phyloP scores from a whole-genome alignment of 2,329 filamentous ascomycete genomes.

The Fusarium goolgardi region DNA sequence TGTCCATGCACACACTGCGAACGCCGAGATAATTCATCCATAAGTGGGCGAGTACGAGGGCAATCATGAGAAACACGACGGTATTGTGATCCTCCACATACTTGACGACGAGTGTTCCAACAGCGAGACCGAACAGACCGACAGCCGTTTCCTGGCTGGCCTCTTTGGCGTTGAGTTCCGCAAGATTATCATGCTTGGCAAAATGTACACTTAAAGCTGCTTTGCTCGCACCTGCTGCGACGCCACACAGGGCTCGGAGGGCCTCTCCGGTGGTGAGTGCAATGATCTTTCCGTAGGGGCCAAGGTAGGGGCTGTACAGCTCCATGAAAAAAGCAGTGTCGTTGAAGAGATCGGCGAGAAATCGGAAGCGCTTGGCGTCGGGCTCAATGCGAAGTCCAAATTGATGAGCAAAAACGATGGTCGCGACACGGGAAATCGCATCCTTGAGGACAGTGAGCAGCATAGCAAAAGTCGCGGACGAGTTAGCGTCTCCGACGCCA shows the following conservation, averaged over 20 bases:
- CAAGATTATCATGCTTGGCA: slow-evolving; percentile 85
- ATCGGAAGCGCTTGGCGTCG: slow-evolving; percentile 90
- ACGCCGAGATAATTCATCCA: slow-evolving; percentile 90
- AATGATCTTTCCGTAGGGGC: slow-evolving; percentile 61
- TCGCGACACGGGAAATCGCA: slow-evolving; percentile 82
- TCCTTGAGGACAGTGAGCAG: slow-evolving; percentile 87
- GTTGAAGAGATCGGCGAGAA: slow-evolving; percentile 89
- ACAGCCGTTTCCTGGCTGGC: slow-evolving; percentile 96
- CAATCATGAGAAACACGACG: slow-evolving; percentile 79
- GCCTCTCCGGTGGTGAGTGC: slow-evolving; percentile 64
- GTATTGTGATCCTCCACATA: slow-evolving; percentile 75
- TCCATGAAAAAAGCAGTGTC: slow-evolving; percentile 89
- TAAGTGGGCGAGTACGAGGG: slow-evolving; percentile 80
- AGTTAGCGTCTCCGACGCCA: slow-evolving; percentile 84
- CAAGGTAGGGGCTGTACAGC: slow-evolving; percentile 79
- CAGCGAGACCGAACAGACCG: slow-evolving; percentile 86
- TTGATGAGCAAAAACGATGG: slow-evolving; percentile 85
- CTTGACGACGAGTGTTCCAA: slow-evolving; percentile 83
- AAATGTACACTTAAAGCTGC: slow-evolving; percentile 94
- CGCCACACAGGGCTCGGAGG: slow-evolving; percentile 78
- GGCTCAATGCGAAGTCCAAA: slow-evolving; percentile 86
- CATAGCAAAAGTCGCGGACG: slow-evolving; percentile 82
- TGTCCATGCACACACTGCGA: slow-evolving; percentile 82
- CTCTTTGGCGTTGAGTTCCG: slow-evolving; percentile 94
- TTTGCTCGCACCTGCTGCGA: slow-evolving; percentile 90